A percentile compares a stretch with the other conserved stretches of the same genome.
Conservation (phyloP, 768 basidiomycete species). For the Rhizopogon roseolus region DNA sequence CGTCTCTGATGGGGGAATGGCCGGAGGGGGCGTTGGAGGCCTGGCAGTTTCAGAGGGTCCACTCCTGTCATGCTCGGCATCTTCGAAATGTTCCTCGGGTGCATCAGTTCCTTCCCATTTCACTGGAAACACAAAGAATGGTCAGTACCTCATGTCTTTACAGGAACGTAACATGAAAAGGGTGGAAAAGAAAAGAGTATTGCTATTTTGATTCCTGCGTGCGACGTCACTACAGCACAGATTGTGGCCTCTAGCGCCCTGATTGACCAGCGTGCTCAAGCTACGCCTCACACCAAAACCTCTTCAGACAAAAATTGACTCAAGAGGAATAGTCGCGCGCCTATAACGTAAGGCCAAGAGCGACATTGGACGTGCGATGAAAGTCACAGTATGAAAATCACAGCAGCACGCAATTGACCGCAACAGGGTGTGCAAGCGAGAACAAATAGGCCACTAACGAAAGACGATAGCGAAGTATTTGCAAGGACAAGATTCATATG, state of each 20-base stretch:
- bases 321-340: slow-evolving; percentile 30
- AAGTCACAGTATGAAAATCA: slow-evolving; percentile 10
- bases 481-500: slow-evolving; percentile 31
- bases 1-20: slow-evolving; percentile 37
- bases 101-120: slow-evolving; percentile 68
- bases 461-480: slow-evolving; percentile 28
- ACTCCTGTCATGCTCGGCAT: slow-evolving; percentile 15
- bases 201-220: not conserved
- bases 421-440: slow-evolving; percentile 29
- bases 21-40: slow-evolving; percentile 25
- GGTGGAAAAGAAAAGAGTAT: slow-evolving; percentile 8
- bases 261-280: slow-evolving; percentile 22
- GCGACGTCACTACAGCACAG: slow-evolving; percentile 1
- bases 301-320: slow-evolving; percentile 24
- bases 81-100: slow-evolving; percentile 37
- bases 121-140: slow-evolving; percentile 41
- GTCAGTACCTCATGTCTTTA: slow-evolving; percentile 20
- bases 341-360: slow-evolving; percentile 28
- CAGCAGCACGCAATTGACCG: slow-evolving; percentile 27
- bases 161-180: slow-evolving; percentile 7
- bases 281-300: slow-evolving; percentile 24
- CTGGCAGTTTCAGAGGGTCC: slow-evolving; percentile 12
- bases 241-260: not conserved
- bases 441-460: slow-evolving; percentile 26
- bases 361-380: slow-evolving; percentile 24